These are phyloP conservation scores for Apiotrichum sp. DNA, from an alignment of 1,284 basidiomycete genomes.

Conservation along the genomic window DNA sequence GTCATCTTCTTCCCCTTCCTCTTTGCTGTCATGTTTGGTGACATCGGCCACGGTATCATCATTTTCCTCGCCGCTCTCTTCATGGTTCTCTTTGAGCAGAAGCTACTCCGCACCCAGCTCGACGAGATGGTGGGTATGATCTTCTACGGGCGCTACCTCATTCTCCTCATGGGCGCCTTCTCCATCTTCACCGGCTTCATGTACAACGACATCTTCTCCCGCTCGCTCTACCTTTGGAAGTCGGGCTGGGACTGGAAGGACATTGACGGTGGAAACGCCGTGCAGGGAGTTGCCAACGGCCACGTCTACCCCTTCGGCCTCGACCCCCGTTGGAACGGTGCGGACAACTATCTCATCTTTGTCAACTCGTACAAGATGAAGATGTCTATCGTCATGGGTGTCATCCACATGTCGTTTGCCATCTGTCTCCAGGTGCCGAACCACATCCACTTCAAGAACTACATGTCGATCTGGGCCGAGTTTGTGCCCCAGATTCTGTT, in stretches of 20 bases:
- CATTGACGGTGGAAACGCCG: constrained; percentile 50
- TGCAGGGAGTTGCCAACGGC: constrained; percentile 56
- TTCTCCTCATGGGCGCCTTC: constrained; percentile 92
- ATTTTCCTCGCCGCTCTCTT: constrained; percentile 68
- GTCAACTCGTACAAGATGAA: constrained; percentile 99
- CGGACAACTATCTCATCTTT: constrained; percentile 88
- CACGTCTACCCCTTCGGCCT: constrained; percentile 85
- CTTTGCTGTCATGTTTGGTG: constrained; percentile 99
- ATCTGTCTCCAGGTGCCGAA: constrained; percentile 94
- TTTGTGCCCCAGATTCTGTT: constrained; percentile 97
- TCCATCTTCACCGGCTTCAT: constrained; percentile 94
- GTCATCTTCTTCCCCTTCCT: constrained; percentile 96
- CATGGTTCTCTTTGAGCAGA: constrained; percentile 82
- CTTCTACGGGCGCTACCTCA: constrained; percentile 97
- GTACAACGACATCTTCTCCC: constrained; percentile 99
- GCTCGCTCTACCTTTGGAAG: constrained; percentile 77
- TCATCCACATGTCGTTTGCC: constrained; percentile 98
- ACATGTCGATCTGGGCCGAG: constrained; percentile 80
- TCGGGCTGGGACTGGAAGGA: constrained; percentile 83
- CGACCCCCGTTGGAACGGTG: constrained; percentile 92
- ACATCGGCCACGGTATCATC: constrained; percentile 91
- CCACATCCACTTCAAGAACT: constrained; percentile 85
- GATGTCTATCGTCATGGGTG: constrained; percentile 95
- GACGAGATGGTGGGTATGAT: constrained; percentile 79
- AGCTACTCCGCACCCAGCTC: constrained; percentile 66